Conservation (phyloP, 2,329 filamentous ascomycete species). For the Ophidiomyces ophidiicola region DNA sequence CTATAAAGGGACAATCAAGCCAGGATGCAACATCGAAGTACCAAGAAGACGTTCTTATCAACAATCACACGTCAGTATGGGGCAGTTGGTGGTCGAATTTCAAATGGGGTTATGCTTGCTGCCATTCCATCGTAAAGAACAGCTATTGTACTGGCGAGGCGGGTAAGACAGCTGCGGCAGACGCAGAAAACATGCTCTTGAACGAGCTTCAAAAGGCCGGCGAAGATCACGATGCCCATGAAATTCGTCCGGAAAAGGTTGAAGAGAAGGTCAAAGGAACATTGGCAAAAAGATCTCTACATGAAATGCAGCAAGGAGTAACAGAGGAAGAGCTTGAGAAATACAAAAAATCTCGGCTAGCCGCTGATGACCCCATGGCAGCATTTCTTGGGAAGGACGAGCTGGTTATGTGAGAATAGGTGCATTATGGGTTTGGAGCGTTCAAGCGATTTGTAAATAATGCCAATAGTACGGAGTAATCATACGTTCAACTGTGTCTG, state of each 20-base stretch:
- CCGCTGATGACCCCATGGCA: slow-evolving; percentile 77
- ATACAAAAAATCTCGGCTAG: slow-evolving; percentile 63
- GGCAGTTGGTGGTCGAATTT: slow-evolving; percentile 97
- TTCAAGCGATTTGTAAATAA: slow-evolving; percentile 11
- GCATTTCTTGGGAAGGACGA: slow-evolving; percentile 64
- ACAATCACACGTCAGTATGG: slow-evolving; percentile 89
- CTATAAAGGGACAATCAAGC: slow-evolving; percentile 76
- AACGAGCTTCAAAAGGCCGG: slow-evolving; percentile 19
- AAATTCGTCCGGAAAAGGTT: slow-evolving; percentile 21
- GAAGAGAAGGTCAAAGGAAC: slow-evolving; percentile 21
- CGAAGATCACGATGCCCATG: slow-evolving; percentile 17
- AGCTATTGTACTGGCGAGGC: slow-evolving; percentile 94
- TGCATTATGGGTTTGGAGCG: slow-evolving; percentile 7
- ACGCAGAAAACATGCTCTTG: slow-evolving; percentile 53
- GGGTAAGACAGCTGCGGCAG: slow-evolving; percentile 68
- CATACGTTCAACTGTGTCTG: background rate
- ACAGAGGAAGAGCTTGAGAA: slow-evolving; percentile 77
- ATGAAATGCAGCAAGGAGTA: slow-evolving; percentile 66
- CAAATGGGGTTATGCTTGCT: slow-evolving; percentile 92
- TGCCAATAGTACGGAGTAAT: too few relatives aligned
- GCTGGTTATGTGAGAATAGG: slow-evolving; percentile 25
- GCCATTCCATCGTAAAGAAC: slow-evolving; percentile 86
- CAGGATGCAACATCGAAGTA: slow-evolving; percentile 79
- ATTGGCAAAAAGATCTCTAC: slow-evolving; percentile 58
- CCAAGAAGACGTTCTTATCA: slow-evolving; percentile 69